A percentile compares a stretch with the other conserved stretches of the same genome.
Evolutionary conservation across 345 rosid species (phyloP).

Genomic region (Trapa incisa): DNA sequence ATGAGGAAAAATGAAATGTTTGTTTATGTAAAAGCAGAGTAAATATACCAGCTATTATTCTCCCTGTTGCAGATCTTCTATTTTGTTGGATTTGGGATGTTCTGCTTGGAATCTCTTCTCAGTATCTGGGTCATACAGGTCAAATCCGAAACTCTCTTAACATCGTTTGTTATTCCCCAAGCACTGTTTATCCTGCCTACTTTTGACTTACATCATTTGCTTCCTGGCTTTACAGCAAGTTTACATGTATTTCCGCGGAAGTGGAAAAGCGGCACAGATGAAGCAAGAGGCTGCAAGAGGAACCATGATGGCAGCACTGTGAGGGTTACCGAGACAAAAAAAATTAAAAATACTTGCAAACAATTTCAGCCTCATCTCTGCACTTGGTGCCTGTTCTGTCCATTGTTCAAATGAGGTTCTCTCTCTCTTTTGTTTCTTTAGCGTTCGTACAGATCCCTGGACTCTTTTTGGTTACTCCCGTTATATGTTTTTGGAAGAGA

Average conservation of each 20-base stretch:
- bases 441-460: neutral
- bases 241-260: slow-evolving; percentile 46
- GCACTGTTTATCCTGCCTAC: neutral
- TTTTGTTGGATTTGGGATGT: slow-evolving; percentile 70
- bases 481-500: neutral
- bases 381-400: neutral
- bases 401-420: slow-evolving; percentile 1
- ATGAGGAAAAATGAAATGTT: neutral
- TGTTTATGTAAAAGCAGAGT: neutral
- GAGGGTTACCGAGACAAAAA: neutral
- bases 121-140: slow-evolving; percentile 99
- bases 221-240: slow-evolving; percentile 56
- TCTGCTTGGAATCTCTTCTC: slow-evolving; percentile 65
- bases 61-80: slow-evolving; percentile 55
- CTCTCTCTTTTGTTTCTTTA: neutral
- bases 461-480: no score
- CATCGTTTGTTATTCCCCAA: slow-evolving; percentile 3
- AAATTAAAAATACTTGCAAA: neutral
- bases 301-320: slow-evolving; percentile 24
- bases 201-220: neutral
- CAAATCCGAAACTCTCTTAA: neutral
- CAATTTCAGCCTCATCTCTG: neutral
- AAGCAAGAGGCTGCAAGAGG: slow-evolving; percentile 36
- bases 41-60: neutral
- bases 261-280: slow-evolving; percentile 44